phyloP scores from a whole-genome alignment of 768 basidiomycete genomes.

The Hirschioporus abietinus region DNA sequence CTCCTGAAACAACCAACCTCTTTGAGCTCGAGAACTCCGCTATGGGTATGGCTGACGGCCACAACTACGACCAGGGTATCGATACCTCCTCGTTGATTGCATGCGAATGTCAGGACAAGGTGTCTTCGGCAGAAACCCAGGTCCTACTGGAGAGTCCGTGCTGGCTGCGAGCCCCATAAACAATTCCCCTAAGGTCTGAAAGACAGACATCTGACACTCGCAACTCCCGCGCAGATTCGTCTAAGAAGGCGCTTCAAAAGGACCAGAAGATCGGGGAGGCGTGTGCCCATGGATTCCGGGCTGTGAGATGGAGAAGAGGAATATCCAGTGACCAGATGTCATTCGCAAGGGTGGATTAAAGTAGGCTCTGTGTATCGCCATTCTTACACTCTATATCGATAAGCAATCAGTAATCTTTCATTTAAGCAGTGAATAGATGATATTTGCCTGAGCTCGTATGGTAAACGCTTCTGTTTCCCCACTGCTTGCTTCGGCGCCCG shows the following conservation, averaged over 20 bases:
- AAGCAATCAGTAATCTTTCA: slow-evolving; percentile 11
- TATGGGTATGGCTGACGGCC: background rate
- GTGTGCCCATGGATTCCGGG: slow-evolving; percentile 94
- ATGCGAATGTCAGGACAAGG: background rate
- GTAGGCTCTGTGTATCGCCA: slow-evolving; percentile 52
- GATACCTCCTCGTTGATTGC: background rate
- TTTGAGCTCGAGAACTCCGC: background rate
- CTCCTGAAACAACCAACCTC: background rate
- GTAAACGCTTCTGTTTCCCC: slow-evolving; percentile 92
- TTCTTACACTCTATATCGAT: slow-evolving; percentile 77
- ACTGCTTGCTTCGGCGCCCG: slow-evolving; percentile 79
- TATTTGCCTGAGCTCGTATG: slow-evolving; percentile 90
- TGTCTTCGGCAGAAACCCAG: background rate
- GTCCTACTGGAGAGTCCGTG: background rate
- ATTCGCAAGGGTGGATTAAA: slow-evolving; percentile 83
- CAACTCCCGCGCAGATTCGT: background rate
- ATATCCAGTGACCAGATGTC: slow-evolving; percentile 98
- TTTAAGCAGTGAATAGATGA: slow-evolving; percentile 15
- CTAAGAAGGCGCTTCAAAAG: background rate
- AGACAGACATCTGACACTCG: background rate
- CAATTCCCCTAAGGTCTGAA: background rate
- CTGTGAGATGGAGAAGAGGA: slow-evolving; percentile 91
- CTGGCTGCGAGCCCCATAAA: background rate
- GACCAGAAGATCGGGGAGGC: slow-evolving; percentile 40
- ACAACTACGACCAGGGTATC: background rate